phyloP scores from a whole-genome alignment of 331 rosid species.

The Malus hybrid region DNA sequence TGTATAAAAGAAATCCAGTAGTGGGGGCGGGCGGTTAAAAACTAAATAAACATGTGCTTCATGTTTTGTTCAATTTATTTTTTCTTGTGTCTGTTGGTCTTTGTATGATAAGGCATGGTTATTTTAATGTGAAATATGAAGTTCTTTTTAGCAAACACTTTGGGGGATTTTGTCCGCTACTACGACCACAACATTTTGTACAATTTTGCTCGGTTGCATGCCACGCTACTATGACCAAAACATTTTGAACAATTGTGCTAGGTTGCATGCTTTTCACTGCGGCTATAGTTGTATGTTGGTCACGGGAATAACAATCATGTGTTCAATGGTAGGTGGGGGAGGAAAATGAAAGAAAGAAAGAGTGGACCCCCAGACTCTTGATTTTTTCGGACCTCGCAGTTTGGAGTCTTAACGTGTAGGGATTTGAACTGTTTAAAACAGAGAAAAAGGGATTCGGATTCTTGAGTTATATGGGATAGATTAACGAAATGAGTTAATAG shows the following conservation, averaged over 20 bases:
- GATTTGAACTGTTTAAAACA: too few species aligned
- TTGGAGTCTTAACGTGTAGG: too few species aligned
- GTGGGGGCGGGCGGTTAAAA: not conserved
- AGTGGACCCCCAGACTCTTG: not conserved
- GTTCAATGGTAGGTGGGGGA: too few species aligned
- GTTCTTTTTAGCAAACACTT: not conserved
- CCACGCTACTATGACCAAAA: too few species aligned
- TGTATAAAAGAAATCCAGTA: not conserved
- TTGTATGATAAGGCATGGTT: not conserved
- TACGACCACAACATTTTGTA: not conserved
- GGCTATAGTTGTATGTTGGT: not conserved
- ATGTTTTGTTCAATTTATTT: slow-evolving; percentile 23
- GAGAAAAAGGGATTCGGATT: too few species aligned
- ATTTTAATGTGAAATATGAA: slow-evolving; percentile 1
- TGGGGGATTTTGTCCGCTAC: not conserved
- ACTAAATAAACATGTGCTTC: slow-evolving; percentile 52
- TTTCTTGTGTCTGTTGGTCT: not conserved
- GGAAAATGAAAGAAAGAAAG: too few species aligned
- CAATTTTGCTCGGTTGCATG: not conserved
- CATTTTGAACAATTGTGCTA: not conserved
- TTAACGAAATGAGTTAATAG: too few species aligned
- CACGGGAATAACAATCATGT: not conserved
- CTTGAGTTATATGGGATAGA: too few species aligned
- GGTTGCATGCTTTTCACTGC: not conserved
- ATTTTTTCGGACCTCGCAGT: too few species aligned